Evolutionary conservation across 2,329 filamentous ascomycete species (phyloP).

Genomic region (Fusarium papillatum): DNA sequence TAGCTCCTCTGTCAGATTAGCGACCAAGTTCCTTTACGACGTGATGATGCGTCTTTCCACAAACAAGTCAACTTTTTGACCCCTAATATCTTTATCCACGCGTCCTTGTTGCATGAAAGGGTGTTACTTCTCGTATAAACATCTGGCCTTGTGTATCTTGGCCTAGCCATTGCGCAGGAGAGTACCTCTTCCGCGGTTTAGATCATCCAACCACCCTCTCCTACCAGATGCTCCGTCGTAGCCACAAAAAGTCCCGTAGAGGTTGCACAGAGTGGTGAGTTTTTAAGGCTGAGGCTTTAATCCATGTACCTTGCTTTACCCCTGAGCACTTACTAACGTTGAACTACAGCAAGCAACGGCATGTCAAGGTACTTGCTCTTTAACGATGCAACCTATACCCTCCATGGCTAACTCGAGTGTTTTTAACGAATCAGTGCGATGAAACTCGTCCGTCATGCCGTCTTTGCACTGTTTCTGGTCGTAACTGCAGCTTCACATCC

Average conservation of each 20-base stretch:
- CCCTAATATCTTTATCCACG: not conserved
- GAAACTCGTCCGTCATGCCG: conserved; percentile 30
- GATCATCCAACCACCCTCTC: not conserved
- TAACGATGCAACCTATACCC: accelerated
- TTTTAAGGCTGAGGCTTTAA: not conserved
- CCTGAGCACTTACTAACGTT: not conserved
- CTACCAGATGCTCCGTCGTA: conserved; percentile 31
- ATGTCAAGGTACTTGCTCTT: conserved; percentile 27
- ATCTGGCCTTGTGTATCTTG: not conserved
- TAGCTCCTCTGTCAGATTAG: not conserved
- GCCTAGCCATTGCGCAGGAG: not conserved
- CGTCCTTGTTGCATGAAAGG: not conserved
- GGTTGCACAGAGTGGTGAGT: conserved; percentile 35
- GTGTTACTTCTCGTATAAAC: not conserved
- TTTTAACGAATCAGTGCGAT: conserved; percentile 23
- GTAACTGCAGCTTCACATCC: conserved; percentile 25
- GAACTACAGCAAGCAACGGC: conserved; percentile 18
- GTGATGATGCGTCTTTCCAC: not conserved
- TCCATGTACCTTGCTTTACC: not conserved
- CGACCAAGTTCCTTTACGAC: not conserved
- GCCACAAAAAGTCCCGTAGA: conserved; percentile 34
- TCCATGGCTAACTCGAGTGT: conserved; percentile 14
- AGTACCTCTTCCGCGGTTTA: not conserved
- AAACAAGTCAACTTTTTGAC: not conserved
- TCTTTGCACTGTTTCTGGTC: conserved; percentile 15